Percentiles rank a stretch among this genome's conserved stretches.
These are phyloP conservation scores for Tephrocybe sp. DNA, from an alignment of 768 basidiomycete genomes.

Conservation along the genomic window DNA sequence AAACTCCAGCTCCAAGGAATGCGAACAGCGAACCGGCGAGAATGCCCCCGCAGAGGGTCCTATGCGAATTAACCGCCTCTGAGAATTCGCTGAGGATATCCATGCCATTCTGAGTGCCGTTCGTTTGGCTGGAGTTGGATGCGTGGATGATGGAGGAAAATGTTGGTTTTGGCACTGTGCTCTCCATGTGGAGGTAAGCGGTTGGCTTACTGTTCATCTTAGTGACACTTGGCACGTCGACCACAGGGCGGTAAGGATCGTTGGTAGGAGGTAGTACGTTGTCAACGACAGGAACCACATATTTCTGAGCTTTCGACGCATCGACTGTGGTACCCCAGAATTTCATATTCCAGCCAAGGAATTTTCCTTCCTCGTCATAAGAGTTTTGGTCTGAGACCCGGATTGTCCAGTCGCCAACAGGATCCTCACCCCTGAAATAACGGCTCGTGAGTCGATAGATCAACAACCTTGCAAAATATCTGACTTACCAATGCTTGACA, in stretches of 20 bases:
- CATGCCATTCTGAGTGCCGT: slow-evolving; percentile 23
- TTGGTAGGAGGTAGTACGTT: slow-evolving; percentile 44
- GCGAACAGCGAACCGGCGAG: slow-evolving; percentile 73
- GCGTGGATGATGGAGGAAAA: background rate
- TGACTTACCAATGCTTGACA: slow-evolving; percentile 90
- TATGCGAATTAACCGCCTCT: slow-evolving; percentile 64
- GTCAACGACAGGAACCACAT: slow-evolving; percentile 53
- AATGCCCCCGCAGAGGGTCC: slow-evolving; percentile 83
- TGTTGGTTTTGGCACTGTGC: slow-evolving; percentile 42
- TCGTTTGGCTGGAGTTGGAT: slow-evolving; percentile 33
- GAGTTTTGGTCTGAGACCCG: slow-evolving; percentile 77
- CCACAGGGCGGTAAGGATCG: slow-evolving; percentile 32
- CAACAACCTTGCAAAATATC: background rate
- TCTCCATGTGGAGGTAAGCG: slow-evolving; percentile 74
- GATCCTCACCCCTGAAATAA: slow-evolving; percentile 81
- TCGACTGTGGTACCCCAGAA: slow-evolving; percentile 90
- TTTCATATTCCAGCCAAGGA: slow-evolving; percentile 90
- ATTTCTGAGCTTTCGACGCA: slow-evolving; percentile 57
- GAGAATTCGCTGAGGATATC: slow-evolving; percentile 78
- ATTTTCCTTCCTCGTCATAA: slow-evolving; percentile 48
- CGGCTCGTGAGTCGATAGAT: slow-evolving; percentile 10
- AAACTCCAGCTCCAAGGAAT: slow-evolving; percentile 62
- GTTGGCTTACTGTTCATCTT: slow-evolving; percentile 83
- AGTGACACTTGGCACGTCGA: slow-evolving; percentile 35
- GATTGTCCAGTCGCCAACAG: slow-evolving; percentile 90